Conservation (phyloP, 257 asterid species). For the Solanum bukasovii region DNA sequence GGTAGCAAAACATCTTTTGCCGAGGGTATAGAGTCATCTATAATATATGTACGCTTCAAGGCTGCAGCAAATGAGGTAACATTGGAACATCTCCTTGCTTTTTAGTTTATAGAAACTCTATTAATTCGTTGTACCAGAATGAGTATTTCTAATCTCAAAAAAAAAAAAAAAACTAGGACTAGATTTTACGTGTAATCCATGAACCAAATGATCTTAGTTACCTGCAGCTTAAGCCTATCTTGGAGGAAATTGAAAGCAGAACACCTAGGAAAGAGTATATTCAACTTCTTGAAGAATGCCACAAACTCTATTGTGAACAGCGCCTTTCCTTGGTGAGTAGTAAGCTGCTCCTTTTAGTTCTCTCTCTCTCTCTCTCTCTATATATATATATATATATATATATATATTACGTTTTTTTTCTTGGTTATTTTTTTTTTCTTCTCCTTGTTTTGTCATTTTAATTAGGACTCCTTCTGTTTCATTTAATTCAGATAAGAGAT, state of each 20-base stretch:
- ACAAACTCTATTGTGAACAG: slow-evolving; percentile 92
- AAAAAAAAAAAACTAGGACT: background rate
- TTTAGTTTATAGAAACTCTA: background rate
- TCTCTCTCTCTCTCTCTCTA: background rate
- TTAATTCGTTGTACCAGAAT: background rate
- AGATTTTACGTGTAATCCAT: background rate
- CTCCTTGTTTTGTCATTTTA: background rate
- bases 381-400: background rate
- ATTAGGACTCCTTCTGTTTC: slow-evolving; percentile 1
- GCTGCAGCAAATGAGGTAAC: slow-evolving; percentile 97
- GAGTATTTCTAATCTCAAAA: background rate
- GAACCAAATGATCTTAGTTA: background rate
- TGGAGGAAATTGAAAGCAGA: slow-evolving; percentile 94
- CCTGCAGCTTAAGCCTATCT: slow-evolving; percentile 85
- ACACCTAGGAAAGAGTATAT: slow-evolving; percentile 87
- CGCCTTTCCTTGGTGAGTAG: slow-evolving; percentile 80
- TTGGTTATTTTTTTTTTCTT: background rate
- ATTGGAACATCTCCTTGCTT: slow-evolving; percentile 3
- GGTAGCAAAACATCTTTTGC: slow-evolving; percentile 69
- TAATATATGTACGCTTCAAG: slow-evolving; percentile 87
- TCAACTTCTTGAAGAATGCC: slow-evolving; percentile 89
- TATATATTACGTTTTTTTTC: background rate
- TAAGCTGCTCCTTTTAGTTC: background rate
- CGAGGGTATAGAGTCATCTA: slow-evolving; percentile 93
- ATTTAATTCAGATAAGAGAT: slow-evolving; percentile 53